Evolutionary conservation across 2,329 filamentous ascomycete genomes (phyloP).

Genomic region (Lasiodiplodia sp.): DNA sequence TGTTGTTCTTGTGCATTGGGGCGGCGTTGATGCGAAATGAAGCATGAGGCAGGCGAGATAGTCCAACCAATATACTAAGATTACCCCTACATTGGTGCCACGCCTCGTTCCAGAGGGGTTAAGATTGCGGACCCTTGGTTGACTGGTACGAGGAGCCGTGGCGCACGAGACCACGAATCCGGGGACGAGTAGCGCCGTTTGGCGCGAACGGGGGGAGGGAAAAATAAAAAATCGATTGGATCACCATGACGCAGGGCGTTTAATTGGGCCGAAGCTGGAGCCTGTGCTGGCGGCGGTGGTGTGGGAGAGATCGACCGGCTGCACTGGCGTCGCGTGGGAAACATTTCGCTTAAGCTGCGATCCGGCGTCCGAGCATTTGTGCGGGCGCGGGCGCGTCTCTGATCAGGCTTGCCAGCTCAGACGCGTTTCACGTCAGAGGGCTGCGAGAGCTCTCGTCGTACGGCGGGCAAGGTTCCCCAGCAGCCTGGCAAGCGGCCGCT

Average conservation of each 20-base stretch:
- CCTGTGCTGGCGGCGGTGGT: background rate
- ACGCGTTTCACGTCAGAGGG: conserved; percentile 17
- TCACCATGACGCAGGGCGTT: background rate
- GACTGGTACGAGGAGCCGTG: background rate
- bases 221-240: conserved; percentile 8
- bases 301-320: conserved; percentile 1
- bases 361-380: conserved; percentile 9
- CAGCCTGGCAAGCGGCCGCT: conserved; percentile 5
- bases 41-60: background rate
- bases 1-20: background rate
- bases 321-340: conserved; percentile 5
- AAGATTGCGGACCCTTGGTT: background rate
- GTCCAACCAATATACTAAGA: background rate
- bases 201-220: background rate
- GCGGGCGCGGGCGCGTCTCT: background rate
- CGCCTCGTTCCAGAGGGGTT: background rate
- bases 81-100: background rate
- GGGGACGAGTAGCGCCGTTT: background rate
- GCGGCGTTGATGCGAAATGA: background rate
- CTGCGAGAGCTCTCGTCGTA: background rate
- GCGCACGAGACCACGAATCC: background rate
- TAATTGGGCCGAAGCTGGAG: conserved; percentile 15
- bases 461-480: background rate
- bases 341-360: conserved; percentile 18
- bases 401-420: conserved; percentile 15